Evolutionary conservation across 345 rosid species (phyloP), one percentile per base, ranked within the genome.

Genomic region (Syzygium aqueum): DNA sequence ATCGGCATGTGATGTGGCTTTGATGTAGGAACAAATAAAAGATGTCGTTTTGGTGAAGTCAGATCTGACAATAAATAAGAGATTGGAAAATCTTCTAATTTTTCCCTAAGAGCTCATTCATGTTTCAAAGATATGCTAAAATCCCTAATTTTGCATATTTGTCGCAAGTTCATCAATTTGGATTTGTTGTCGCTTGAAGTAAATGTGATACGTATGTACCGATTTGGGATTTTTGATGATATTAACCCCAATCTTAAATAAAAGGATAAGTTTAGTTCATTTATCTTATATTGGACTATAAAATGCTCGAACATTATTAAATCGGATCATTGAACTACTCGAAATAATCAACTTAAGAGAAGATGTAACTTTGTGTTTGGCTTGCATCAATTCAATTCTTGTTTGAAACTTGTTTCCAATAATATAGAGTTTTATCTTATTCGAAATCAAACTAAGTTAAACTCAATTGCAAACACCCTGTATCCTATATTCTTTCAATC

Each of bases 141-240:
- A 61, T 6, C 73, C 33, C 19, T n/a, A 61, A 61, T n/a, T 13
- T 61, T 61, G 8, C 5, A 61, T 33, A n/a, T 61, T n/a, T n/a
- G 33, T 61, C 7, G 6, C 2, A 13, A 15, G 73, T 61, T 61
- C 1, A 61, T 7, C 1, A 13, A 30, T n/a, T 61, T 13, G 33
- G 73, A n/a, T 61, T n/a, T n/a, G 6, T n/a, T n/a, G 19, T n/a
- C 9, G 6, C 8, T n/a, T 27, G 33, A 61, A 7, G 9, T 6
- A 12, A 61, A 61, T n/a, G 37, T n/a, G 73, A 61, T 7, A n/a
- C 0, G 10, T 1, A 7, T 13, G 6, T 61, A 61, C 3, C 0
- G 14, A 1, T 61, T n/a, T 13, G 19, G 4, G 15, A n/a, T 61
- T 6, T 61, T 61, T 61, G 8, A 7, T 61, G 4, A 6, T 61